These are phyloP conservation scores for Colletotrichum coccodes DNA, from an alignment of 2,329 filamentous ascomycete species.

Conservation along the genomic window DNA sequence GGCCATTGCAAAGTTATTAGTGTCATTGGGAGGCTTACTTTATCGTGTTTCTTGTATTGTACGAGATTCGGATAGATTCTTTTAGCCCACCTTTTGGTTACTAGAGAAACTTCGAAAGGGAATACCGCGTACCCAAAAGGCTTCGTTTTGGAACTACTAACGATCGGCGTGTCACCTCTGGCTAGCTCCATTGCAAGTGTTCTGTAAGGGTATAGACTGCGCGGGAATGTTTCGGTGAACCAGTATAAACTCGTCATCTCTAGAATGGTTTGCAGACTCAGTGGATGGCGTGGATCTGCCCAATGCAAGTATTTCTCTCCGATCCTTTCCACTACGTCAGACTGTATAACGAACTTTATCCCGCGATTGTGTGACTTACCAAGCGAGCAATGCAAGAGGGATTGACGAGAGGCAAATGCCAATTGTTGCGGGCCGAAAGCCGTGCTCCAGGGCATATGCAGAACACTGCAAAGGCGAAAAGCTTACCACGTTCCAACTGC, in stretches of 20 bases:
- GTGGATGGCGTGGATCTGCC: constrained; percentile 53
- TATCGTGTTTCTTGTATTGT: constrained; percentile 6
- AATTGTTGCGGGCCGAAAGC: constrained; percentile 64
- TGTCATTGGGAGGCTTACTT: background rate
- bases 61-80: constrained; percentile 24
- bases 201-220: constrained; percentile 52
- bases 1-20: background rate
- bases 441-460: constrained; percentile 64
- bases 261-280: constrained; percentile 54
- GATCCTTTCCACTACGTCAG: too few relatives aligned
- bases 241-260: constrained; percentile 63
- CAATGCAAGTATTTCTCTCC: constrained; percentile 67
- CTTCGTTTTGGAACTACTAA: constrained; percentile 47
- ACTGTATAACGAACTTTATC: background rate
- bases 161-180: constrained; percentile 31
- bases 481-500: too few relatives aligned
- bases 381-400: constrained; percentile 66
- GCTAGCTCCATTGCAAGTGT: background rate
- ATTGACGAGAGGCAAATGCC: constrained; percentile 62
- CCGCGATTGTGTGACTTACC: constrained; percentile 41
- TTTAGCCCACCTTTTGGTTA: constrained; percentile 47
- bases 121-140: constrained; percentile 58
- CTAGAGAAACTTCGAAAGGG: constrained; percentile 49
- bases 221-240: constrained; percentile 60
- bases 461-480: too few relatives aligned